Evolutionary conservation across 1,284 basidiomycete species (phyloP).

Genomic region (Trichosporon asahii): DNA sequence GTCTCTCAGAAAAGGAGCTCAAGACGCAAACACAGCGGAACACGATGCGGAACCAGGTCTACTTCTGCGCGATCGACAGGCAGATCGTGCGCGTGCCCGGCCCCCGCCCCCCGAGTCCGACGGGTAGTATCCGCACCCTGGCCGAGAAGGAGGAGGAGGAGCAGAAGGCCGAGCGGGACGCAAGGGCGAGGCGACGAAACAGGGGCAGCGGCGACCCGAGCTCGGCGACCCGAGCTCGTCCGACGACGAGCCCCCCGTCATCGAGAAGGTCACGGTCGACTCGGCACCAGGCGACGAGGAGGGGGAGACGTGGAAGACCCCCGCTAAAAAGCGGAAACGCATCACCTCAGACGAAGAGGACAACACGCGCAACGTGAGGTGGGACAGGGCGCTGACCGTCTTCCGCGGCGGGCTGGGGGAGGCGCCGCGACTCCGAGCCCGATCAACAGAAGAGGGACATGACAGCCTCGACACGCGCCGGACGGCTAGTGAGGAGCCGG

Average conservation of each 20-base stretch:
- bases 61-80: conserved; percentile 48
- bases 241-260: conserved; percentile 30
- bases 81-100: conserved; percentile 66
- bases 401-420: conserved; percentile 27
- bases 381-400: conserved; percentile 64
- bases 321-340: conserved; percentile 47
- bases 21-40: conserved; percentile 42
- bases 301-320: conserved; percentile 74
- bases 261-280: not conserved
- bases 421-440: conserved; percentile 37
- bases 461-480: not conserved
- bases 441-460: not conserved
- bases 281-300: conserved; percentile 62
- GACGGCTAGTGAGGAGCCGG: not conserved
- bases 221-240: too few species aligned
- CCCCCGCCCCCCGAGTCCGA: conserved; percentile 70
- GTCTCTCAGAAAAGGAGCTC: conserved; percentile 47
- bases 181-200: conserved; percentile 65
- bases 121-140: conserved; percentile 67
- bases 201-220: conserved; percentile 56
- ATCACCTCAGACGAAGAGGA: conserved; percentile 34
- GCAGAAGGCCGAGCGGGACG: conserved; percentile 60
- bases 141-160: conserved; percentile 69
- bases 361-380: conserved; percentile 59
- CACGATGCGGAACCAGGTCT: conserved; percentile 47